These are phyloP conservation scores for Ganoderma resinaceum DNA, from an alignment of 1,284 basidiomycete genomes.

Conservation along the genomic window DNA sequence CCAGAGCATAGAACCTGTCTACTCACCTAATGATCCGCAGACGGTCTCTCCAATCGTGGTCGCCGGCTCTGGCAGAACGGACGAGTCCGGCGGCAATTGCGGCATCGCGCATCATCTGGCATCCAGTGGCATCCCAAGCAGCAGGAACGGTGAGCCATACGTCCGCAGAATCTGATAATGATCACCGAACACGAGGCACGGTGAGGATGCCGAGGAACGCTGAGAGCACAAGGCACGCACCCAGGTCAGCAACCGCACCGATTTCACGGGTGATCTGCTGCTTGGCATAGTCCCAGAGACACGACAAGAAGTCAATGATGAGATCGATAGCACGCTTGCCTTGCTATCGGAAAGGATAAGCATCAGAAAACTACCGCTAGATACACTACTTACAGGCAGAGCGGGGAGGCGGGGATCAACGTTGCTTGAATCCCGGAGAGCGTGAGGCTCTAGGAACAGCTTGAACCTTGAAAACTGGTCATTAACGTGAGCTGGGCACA, in stretches of 20 bases:
- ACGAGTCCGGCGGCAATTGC: constrained; percentile 82
- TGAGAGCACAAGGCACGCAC: constrained; percentile 48
- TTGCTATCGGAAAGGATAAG: constrained; percentile 49
- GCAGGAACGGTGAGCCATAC: constrained; percentile 86
- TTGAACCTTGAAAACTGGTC: constrained; percentile 64
- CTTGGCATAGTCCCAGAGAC: constrained; percentile 85
- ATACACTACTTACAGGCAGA: constrained; percentile 63
- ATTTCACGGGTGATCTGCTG: constrained; percentile 85
- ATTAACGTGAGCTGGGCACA: not conserved
- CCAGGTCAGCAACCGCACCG: constrained; percentile 80
- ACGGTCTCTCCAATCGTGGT: constrained; percentile 77
- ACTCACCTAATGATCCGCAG: constrained; percentile 76
- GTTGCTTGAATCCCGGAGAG: constrained; percentile 69
- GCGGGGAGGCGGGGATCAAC: constrained; percentile 78
- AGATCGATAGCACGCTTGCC: constrained; percentile 78
- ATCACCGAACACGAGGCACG: not conserved
- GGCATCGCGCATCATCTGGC: constrained; percentile 82
- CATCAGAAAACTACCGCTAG: constrained; percentile 17
- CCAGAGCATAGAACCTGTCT: not conserved
- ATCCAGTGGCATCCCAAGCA: constrained; percentile 84
- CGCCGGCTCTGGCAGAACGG: constrained; percentile 71
- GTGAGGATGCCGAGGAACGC: constrained; percentile 8
- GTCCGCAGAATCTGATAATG: constrained; percentile 68
- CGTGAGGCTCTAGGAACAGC: constrained; percentile 80
- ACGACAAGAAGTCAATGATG: constrained; percentile 80